Evolutionary conservation across 768 basidiomycete genomes (phyloP).

Genomic region (Rubroboletus satanas): DNA sequence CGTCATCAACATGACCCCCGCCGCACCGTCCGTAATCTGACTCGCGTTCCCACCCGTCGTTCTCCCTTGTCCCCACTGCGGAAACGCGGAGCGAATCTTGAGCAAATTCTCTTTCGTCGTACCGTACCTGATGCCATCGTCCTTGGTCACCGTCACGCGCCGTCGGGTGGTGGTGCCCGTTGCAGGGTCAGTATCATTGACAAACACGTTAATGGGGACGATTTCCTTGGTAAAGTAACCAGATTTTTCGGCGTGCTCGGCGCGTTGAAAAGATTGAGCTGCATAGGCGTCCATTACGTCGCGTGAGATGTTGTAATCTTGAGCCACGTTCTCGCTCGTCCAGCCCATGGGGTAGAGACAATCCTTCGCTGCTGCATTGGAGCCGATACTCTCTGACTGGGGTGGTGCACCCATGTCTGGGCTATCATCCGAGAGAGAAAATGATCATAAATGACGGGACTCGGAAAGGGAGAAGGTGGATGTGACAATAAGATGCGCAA

Average conservation of each 20-base stretch:
- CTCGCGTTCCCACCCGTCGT: slow-evolving; percentile 87
- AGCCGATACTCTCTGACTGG: slow-evolving; percentile 59
- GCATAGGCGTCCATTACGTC: slow-evolving; percentile 76
- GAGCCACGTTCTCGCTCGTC: slow-evolving; percentile 85
- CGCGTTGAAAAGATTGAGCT: slow-evolving; percentile 72
- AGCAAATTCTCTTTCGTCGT: slow-evolving; percentile 62
- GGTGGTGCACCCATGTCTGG: slow-evolving; percentile 59
- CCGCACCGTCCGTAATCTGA: slow-evolving; percentile 82
- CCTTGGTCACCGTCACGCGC: slow-evolving; percentile 55
- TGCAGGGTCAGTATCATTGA: slow-evolving; percentile 54
- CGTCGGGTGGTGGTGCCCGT: slow-evolving; percentile 45
- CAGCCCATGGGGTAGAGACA: slow-evolving; percentile 79
- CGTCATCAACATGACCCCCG: slow-evolving; percentile 78
- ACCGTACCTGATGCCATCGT: slow-evolving; percentile 76
- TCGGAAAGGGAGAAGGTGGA: background rate
- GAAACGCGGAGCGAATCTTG: slow-evolving; percentile 74
- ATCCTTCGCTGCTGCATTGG: slow-evolving; percentile 54
- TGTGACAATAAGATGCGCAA: too few relatives aligned
- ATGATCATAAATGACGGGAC: background rate
- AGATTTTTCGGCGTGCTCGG: slow-evolving; percentile 65
- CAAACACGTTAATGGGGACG: slow-evolving; percentile 67
- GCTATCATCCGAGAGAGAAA: slow-evolving; percentile 31
- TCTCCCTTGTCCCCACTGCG: slow-evolving; percentile 69
- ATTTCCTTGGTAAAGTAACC: slow-evolving; percentile 70
- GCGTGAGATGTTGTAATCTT: slow-evolving; percentile 65